These are phyloP conservation scores for Zymoseptoria brevis DNA, from an alignment of 2,329 filamentous ascomycete genomes.

Conservation along the genomic window DNA sequence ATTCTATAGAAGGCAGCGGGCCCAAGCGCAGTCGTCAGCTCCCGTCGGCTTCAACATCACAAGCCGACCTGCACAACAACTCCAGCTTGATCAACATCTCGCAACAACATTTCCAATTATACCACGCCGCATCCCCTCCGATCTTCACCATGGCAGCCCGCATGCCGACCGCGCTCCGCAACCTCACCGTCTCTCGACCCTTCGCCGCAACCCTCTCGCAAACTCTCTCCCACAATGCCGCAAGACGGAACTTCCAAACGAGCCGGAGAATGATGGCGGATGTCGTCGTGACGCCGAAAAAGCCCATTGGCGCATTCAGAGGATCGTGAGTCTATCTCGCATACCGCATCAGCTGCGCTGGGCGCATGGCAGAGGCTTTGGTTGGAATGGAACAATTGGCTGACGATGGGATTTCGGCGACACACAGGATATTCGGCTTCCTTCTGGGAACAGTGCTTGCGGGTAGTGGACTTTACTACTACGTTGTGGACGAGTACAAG, in stretches of 20 bases:
- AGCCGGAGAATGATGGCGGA: conserved; percentile 18
- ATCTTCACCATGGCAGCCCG: not conserved
- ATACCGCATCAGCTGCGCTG: not conserved
- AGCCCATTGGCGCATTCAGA: conserved; percentile 62
- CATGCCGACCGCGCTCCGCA: not conserved
- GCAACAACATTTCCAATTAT: conserved; percentile 4
- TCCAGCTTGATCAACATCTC: conserved; percentile 9
- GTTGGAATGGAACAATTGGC: not conserved
- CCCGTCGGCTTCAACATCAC: not conserved
- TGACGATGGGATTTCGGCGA: not conserved
- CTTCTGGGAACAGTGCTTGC: conserved; percentile 74
- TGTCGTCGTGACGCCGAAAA: conserved; percentile 45
- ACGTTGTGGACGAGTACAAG: conserved; percentile 88
- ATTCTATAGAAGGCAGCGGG: not conserved
- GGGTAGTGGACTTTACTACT: conserved; percentile 79
- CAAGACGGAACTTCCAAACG: conserved; percentile 33
- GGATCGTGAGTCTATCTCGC: conserved; percentile 53
- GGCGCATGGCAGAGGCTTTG: not conserved
- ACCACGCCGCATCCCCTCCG: not conserved
- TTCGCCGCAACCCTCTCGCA: conserved; percentile 4
- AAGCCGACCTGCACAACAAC: conserved; percentile 4
- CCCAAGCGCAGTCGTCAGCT: not conserved
- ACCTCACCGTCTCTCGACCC: not conserved
- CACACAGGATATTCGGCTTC: conserved; percentile 77
- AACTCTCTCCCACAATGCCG: conserved; percentile 4